Evolutionary conservation across 176 grass and related monocot species (phyloP).

Genomic region (Avena eriantha): DNA sequence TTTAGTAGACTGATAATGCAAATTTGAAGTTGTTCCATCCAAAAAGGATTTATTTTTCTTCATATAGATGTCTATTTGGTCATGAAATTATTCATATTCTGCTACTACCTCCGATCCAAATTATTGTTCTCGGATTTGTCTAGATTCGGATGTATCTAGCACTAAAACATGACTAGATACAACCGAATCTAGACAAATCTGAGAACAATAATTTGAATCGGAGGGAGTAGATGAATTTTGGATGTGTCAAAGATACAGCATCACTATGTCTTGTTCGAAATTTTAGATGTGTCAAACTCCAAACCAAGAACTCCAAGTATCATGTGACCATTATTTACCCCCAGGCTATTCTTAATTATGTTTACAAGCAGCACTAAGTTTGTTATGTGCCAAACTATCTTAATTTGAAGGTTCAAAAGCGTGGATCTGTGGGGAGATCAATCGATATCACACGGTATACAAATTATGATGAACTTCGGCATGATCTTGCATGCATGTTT

Average conservation of each 20-base stretch:
- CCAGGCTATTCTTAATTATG: neutral
- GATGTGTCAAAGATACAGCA: neutral
- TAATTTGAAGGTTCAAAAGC: constrained; percentile 93
- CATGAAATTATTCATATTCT: neutral
- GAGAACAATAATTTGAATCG: no score
- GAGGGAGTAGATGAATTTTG: constrained; percentile 22
- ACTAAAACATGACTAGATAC: no score
- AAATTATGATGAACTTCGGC: constrained; percentile 85
- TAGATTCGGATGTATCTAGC: no score
- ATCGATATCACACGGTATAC: constrained; percentile 91
- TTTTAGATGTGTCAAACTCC: neutral
- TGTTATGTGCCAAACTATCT: constrained; percentile 40
- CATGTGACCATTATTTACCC: constrained; percentile 3
- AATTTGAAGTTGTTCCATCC: neutral
- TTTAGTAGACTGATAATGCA: neutral
- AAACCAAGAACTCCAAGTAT: neutral
- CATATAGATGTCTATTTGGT: constrained; percentile 7
- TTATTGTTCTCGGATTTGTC: no score
- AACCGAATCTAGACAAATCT: no score
- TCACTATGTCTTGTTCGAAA: constrained; percentile 25
- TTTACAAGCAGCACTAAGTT: neutral
- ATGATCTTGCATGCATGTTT: constrained; percentile 95
- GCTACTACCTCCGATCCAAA: no score
- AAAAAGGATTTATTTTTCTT: neutral
- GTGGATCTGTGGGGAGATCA: constrained; percentile 94